Base-by-base conservation (phyloP, 139 green algal species). In the Zygnema circumcarinatum region DNA sequence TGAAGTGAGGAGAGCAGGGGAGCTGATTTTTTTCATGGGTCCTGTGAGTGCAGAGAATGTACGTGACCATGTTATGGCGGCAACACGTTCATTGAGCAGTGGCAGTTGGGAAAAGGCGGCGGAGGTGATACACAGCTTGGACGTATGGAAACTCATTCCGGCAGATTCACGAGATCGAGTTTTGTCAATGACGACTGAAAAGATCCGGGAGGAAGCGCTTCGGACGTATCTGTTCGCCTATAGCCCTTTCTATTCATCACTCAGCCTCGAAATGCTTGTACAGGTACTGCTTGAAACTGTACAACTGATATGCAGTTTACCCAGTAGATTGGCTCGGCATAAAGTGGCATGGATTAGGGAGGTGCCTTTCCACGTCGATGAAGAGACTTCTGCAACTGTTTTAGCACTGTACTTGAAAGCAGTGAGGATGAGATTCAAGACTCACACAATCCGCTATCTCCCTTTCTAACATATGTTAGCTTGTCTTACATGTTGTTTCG, bases 61-160 rank as follows among this genome's bases (percentile, higher is more conserved):
- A 79, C 94, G 97, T 54, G 97, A 99, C 91, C 95, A 98, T 90
- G 93, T 99, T 21, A 98, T 99, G 94, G 95, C 95, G 0, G 95
- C 95, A 2, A 95, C 94, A 2, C 89, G 92, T 1, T 93, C 94
- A 11, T 92, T 99, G 38, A 91, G 94, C 69, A 62, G 90, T 11
- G 97, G 97, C 38, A 93, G 98, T 88, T 99, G 97, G 97, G 68
- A 83, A 20, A 92, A 92, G 40, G 92, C 95, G 0, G 94, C 94
- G 74, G 87, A 87, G 3, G 25, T 89, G 84, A 32, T 68, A 84
- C n/a, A 35, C 16, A 35, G 52, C 29, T 40, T 93, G 11, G 1
- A 69, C 32, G 84, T 91, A 39, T 89, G 91, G 76, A 90, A 89
- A 32, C 73, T 90, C 32, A 1, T 92, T 1, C 78, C 90, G 0